Evolutionary conservation across 805 yeast species (phyloP).

Genomic region (Zygosaccharomyces gambellarensis): DNA sequence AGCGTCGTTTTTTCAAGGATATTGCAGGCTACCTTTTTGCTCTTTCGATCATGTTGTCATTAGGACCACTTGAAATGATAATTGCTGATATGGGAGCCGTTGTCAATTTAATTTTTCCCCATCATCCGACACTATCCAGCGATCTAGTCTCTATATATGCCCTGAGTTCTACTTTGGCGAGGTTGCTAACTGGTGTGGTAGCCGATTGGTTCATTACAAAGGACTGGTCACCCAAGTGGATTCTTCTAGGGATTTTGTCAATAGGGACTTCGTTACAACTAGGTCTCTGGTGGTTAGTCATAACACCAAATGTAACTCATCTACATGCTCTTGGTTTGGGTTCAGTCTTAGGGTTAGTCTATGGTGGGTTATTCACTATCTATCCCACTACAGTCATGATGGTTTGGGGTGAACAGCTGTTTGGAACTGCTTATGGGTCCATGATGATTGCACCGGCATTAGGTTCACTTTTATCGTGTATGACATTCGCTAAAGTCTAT

Average conservation of each 20-base stretch:
- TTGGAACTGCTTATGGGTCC: constrained; percentile 91
- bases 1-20: constrained; percentile 43
- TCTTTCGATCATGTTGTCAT: constrained; percentile 54
- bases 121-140: constrained; percentile 25
- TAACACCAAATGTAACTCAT: constrained; percentile 24
- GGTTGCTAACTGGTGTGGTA: constrained; percentile 61
- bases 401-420: constrained; percentile 81
- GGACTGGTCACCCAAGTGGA: constrained; percentile 30
- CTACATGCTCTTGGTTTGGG: constrained; percentile 30
- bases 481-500: constrained; percentile 60
- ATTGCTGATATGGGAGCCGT: constrained; percentile 79
- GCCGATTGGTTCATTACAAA: constrained; percentile 53
- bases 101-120: constrained; percentile 35
- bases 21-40: constrained; percentile 61
- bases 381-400: constrained; percentile 80
- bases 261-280: constrained; percentile 38
- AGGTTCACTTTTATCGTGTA: constrained; percentile 66
- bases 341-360: constrained; percentile 57
- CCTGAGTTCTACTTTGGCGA: constrained; percentile 66
- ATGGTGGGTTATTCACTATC: constrained; percentile 82
- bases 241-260: constrained; percentile 33
- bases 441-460: constrained; percentile 86
- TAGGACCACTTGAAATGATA: constrained; percentile 85
- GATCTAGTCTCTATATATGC: constrained; percentile 52
- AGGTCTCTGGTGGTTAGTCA: constrained; percentile 16